A percentile compares a stretch with the other conserved stretches of the same genome.
Evolutionary conservation across 2,329 filamentous ascomycete species (phyloP).

Genomic region (Cladosporium phlei): DNA sequence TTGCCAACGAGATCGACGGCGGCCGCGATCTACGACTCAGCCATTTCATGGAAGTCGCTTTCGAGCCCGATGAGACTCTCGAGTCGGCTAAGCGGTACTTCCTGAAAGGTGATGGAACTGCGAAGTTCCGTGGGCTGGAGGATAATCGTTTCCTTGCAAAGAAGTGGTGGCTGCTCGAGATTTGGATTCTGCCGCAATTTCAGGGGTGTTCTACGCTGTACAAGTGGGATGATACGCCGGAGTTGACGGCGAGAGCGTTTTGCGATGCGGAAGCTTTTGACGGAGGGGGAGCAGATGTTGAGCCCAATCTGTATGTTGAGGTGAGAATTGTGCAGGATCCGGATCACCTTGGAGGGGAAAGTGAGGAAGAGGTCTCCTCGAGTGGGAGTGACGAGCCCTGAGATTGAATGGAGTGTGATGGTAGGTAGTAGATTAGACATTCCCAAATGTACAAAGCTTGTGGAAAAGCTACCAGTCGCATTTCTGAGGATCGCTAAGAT

Average conservation of each 20-base stretch:
- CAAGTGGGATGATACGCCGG: slow-evolving; percentile 8
- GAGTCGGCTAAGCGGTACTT: slow-evolving; percentile 2
- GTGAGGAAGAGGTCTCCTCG: not conserved
- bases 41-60: slow-evolving; percentile 5
- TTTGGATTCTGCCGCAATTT: slow-evolving; percentile 10
- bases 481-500: too few species aligned
- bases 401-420: too few species aligned
- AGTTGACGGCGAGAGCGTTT: not conserved
- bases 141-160: not conserved
- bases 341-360: not conserved
- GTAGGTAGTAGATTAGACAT: too few species aligned
- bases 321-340: slow-evolving; percentile 1
- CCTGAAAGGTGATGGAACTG: not conserved
- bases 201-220: slow-evolving; percentile 1
- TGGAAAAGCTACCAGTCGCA: too few species aligned
- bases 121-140: slow-evolving; percentile 2
- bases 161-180: slow-evolving; percentile 5
- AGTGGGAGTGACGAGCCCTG: too few species aligned
- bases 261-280: not conserved
- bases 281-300: not conserved
- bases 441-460: too few species aligned
- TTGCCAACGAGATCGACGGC: slow-evolving; percentile 5
- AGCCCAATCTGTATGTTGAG: slow-evolving; percentile 10
- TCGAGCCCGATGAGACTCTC: slow-evolving; percentile 4
- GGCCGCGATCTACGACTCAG: not conserved